A percentile compares a stretch with the other conserved stretches of the same genome.
Conservation (phyloP, 768 basidiomycete species). For the Tephrocybe sp. region DNA sequence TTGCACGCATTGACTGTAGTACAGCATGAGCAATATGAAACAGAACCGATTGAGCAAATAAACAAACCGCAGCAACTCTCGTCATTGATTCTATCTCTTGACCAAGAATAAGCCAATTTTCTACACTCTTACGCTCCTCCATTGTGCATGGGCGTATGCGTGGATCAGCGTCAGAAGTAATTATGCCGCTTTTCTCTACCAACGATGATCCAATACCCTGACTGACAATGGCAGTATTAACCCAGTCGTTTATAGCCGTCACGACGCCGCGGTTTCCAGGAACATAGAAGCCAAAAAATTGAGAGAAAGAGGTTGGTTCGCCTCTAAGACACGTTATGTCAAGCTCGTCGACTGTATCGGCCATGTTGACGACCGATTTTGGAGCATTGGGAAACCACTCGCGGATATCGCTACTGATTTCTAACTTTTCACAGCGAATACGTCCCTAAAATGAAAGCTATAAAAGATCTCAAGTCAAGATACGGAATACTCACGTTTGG, state of each 20-base stretch:
- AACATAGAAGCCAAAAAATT: constrained; percentile 7
- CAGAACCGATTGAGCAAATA: not conserved
- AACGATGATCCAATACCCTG: constrained; percentile 19
- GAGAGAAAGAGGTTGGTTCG: not conserved
- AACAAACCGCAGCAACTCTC: constrained; percentile 5
- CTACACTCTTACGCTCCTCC: constrained; percentile 31
- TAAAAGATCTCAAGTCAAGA: not conserved
- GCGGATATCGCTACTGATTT: constrained; percentile 6
- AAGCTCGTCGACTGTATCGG: constrained; percentile 3
- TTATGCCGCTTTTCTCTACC: constrained; percentile 15
- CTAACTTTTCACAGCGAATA: constrained; percentile 16
- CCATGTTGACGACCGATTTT: constrained; percentile 1
- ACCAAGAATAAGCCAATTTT: constrained; percentile 36
- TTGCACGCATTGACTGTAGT: constrained; percentile 5
- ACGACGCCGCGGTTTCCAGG: constrained; percentile 5
- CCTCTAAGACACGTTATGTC: constrained; percentile 9
- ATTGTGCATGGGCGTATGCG: constrained; percentile 38
- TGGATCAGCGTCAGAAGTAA: constrained; percentile 32
- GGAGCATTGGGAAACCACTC: constrained; percentile 7
- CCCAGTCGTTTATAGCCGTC: constrained; percentile 3
- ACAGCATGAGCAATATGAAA: not conserved
- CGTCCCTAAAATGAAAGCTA: constrained; percentile 17
- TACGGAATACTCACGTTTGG: constrained; percentile 20
- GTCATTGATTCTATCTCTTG: constrained; percentile 22
- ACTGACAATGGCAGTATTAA: constrained; percentile 3